phyloP scores from a whole-genome alignment of 768 basidiomycete genomes.

The Phlegmacium glaucopus region DNA sequence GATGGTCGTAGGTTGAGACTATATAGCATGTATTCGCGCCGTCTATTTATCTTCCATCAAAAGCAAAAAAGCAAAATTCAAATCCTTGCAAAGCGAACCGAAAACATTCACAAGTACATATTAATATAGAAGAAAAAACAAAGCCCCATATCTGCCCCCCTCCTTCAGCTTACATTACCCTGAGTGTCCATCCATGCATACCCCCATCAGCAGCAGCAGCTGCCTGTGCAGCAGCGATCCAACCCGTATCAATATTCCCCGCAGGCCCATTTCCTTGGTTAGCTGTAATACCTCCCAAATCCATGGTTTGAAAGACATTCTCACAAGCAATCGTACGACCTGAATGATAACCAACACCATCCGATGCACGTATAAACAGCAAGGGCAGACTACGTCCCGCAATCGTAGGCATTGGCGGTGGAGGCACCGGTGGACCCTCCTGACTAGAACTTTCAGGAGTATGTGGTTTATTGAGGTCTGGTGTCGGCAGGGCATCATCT shows the following conservation, averaged over 20 bases:
- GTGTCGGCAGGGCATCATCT: conserved; percentile 54
- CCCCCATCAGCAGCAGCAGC: conserved; percentile 63
- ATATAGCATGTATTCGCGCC: conserved; percentile 2
- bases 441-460: conserved; percentile 25
- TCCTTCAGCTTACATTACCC: conserved; percentile 64
- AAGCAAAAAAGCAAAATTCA: conserved; percentile 13
- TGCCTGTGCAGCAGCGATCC: conserved; percentile 74
- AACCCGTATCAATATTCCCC: conserved; percentile 54
- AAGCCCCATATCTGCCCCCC: conserved; percentile 3
- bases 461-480: conserved; percentile 34
- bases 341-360: conserved; percentile 89
- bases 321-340: conserved; percentile 82
- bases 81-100: conserved; percentile 37
- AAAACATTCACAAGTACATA: conserved; percentile 29
- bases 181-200: conserved; percentile 75
- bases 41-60: conserved; percentile 16
- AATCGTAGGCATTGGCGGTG: conserved; percentile 47
- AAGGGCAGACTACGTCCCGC: conserved; percentile 70
- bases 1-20: too few species aligned
- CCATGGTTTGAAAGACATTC: conserved; percentile 70
- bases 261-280: conserved; percentile 43
- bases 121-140: conserved; percentile 27
- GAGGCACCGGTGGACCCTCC: conserved; percentile 14
- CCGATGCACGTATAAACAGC: conserved; percentile 75
- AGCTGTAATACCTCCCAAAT: conserved; percentile 50